Evolutionary conservation across 768 basidiomycete genomes (phyloP).

Genomic region (Kwoniella botswanensis): DNA sequence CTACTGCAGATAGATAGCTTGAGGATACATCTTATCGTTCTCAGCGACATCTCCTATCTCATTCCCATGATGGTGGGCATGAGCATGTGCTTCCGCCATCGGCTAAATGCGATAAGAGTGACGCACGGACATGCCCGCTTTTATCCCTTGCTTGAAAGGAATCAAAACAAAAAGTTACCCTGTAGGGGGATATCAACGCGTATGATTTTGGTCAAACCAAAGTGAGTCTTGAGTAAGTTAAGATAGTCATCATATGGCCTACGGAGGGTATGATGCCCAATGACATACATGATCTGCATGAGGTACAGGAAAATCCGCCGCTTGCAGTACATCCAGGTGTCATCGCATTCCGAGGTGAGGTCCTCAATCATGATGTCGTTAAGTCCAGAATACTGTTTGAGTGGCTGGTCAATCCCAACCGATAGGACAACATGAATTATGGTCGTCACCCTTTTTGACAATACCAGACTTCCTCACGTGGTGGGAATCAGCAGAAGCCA

Average conservation of each 20-base stretch:
- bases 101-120: slow-evolving; percentile 5
- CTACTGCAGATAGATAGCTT: background rate
- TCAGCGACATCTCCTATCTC: background rate
- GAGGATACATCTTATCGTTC: background rate
- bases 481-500: background rate
- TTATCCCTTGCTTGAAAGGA: background rate
- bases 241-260: background rate
- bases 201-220: slow-evolving; percentile 9
- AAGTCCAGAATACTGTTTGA: background rate
- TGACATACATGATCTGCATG: background rate
- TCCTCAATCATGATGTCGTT: background rate
- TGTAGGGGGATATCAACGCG: background rate
- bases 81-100: slow-evolving; percentile 9
- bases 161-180: background rate
- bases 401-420: slow-evolving; percentile 10
- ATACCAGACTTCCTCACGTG: slow-evolving; percentile 4
- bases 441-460: background rate
- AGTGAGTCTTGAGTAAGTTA: background rate
- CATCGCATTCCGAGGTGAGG: background rate
- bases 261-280: too few species aligned
- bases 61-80: background rate
- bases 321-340: background rate
- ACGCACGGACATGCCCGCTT: slow-evolving; percentile 2
- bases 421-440: slow-evolving; percentile 1
- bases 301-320: background rate